Conservation (phyloP, 257 asterid species). For the Gentiana straminea region DNA sequence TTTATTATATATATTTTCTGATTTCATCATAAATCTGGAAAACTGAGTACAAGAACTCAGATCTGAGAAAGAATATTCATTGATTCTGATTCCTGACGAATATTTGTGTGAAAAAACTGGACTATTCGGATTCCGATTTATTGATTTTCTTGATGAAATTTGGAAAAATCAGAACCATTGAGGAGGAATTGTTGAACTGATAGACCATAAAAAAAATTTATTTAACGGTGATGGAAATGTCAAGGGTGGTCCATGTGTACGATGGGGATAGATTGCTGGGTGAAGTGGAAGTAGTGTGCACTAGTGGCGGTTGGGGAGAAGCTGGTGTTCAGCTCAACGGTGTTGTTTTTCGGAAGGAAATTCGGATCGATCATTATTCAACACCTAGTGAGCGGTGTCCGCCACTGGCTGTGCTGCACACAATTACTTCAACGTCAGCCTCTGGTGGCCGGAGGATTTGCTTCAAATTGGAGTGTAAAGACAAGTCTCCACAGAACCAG, state of each 20-base stretch:
- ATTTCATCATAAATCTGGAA: too few relatives aligned
- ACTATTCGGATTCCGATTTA: too few relatives aligned
- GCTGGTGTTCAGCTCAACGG: constrained; percentile 30
- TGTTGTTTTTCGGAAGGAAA: constrained; percentile 47
- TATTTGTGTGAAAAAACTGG: too few relatives aligned
- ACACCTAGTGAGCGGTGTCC: constrained; percentile 89
- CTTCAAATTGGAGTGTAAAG: constrained; percentile 77
- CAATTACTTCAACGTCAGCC: constrained; percentile 21
- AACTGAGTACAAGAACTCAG: too few relatives aligned
- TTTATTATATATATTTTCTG: too few relatives aligned
- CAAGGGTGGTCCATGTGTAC: constrained; percentile 43
- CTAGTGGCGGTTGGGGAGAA: neutral
- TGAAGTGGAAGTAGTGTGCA: constrained; percentile 51
- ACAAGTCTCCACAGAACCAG: constrained; percentile 30
- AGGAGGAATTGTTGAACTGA: constrained; percentile 2
- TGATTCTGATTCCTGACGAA: too few relatives aligned
- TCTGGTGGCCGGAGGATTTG: constrained; percentile 32
- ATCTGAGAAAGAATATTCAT: too few relatives aligned
- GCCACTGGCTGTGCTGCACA: constrained; percentile 84
- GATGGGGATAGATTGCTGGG: constrained; percentile 78
- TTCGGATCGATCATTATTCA: constrained; percentile 65
- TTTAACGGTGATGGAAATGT: constrained; percentile 25
- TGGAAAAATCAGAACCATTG: constrained; percentile 15
- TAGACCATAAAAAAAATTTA: neutral
- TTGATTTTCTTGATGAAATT: constrained; percentile 15